Evolutionary conservation across 192 early-diverging fungal species (phyloP), one percentile per base, ranked within the genome.

Genomic region (Dimargaris xerosporica): DNA sequence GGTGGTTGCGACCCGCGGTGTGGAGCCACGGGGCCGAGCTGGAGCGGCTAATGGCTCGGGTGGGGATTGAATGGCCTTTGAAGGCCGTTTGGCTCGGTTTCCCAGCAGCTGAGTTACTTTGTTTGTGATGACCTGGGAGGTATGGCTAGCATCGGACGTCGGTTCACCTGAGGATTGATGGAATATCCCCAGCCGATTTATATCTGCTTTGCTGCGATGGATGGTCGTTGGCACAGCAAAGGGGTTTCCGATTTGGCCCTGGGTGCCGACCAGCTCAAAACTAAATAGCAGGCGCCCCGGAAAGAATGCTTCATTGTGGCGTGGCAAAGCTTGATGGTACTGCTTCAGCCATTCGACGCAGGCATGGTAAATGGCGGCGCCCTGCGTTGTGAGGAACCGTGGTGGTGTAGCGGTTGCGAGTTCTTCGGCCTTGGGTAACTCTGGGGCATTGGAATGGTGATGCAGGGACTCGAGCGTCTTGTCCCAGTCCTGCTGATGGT

Each of bases 221-320:
- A 89, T 69, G 0, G 85, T 85, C 5, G 88, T 87, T 12, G 86
- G 82, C 13, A 85, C 77, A 34, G 78, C 78, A 63, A 77, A 79
- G 7, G 74, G 66, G 34, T 80, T 73, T 15, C 71, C 50, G 44
- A 70, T 70, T 54, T 70, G 65, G 21, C 70, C 74, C 9, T 70
- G 59, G 11, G 78, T 77, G 45, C 77, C 75, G 0, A 72, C 74
- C 10, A 90, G 44, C 19, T 80, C 79, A 64, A 90, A 88, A 6
- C 80, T 67, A 67, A 84, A 91, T 9, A 81, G 81, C 79, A 90
- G 89, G 17, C 88, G 70, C 2, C 90, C 90, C 0, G 86, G 80
- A 17, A 74, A 42, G 63, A 95, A 93, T 66, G 85, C 63, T 46
- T 89, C 86, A 56, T 86, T 90, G 16, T 67, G 52, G 15, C 55